Percentiles rank a stretch among this genome's conserved stretches.
Evolutionary conservation across 768 basidiomycete genomes (phyloP).

Genomic region (Boletus pseudo-olivaceus): DNA sequence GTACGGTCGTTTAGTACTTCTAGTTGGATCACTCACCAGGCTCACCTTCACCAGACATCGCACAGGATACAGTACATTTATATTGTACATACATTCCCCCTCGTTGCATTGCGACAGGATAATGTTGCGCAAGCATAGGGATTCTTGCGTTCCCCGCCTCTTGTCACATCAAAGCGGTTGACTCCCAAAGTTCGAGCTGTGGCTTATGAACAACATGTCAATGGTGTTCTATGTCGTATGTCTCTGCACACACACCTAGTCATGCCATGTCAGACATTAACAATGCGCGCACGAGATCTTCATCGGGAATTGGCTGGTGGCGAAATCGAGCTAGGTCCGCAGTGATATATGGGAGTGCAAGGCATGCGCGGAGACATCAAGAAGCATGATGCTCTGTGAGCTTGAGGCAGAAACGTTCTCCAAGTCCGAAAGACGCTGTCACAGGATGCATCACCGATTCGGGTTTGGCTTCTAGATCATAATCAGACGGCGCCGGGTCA

Average conservation of each 20-base stretch:
- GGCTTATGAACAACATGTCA: slow-evolving; percentile 25
- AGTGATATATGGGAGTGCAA: slow-evolving; percentile 21
- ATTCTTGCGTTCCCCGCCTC: slow-evolving; percentile 7
- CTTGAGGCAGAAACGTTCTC: slow-evolving; percentile 27
- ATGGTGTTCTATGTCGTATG: slow-evolving; percentile 8
- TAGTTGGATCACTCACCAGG: slow-evolving; percentile 5
- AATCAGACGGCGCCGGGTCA: slow-evolving; percentile 5
- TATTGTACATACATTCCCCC: slow-evolving; percentile 25
- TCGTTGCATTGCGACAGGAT: slow-evolving; percentile 22
- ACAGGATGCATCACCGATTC: slow-evolving; percentile 5
- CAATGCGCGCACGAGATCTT: slow-evolving; percentile 17
- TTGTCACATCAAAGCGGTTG: slow-evolving; percentile 10
- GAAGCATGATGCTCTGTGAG: slow-evolving; percentile 8
- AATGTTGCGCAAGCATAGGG: slow-evolving; percentile 4
- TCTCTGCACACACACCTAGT: slow-evolving; percentile 12
- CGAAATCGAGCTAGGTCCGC: slow-evolving; percentile 13
- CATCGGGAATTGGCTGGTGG: slow-evolving; percentile 26
- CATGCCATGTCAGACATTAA: slow-evolving; percentile 8
- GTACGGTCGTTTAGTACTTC: neutral
- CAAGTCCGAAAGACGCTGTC: slow-evolving; percentile 22
- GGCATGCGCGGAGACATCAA: slow-evolving; percentile 12
- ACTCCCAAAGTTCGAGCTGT: neutral
- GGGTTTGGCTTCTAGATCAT: slow-evolving; percentile 2
- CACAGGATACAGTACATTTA: slow-evolving; percentile 24
- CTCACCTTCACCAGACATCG: neutral